Percentiles rank a stretch among this genome's conserved stretches.
Conservation (phyloP, 2,329 filamentous ascomycete species). For the Xenosphaeropsis pyriputrescens region DNA sequence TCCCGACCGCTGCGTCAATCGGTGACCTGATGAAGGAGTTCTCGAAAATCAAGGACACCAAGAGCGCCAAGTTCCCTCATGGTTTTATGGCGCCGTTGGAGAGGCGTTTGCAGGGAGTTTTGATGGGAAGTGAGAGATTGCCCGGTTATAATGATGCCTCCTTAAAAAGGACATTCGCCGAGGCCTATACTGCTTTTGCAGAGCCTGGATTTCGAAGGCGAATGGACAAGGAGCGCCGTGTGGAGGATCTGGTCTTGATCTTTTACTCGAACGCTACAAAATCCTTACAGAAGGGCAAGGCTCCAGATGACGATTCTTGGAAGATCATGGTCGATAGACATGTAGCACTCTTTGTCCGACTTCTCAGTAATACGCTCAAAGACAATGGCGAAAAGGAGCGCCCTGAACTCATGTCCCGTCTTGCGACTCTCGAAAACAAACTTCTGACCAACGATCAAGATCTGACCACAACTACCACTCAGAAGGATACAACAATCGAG, state of each 20-base stretch:
- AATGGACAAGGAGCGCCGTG: conserved; percentile 85
- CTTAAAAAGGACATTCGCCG: conserved; percentile 87
- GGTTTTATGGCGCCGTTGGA: conserved; percentile 56
- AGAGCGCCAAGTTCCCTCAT: conserved; percentile 57
- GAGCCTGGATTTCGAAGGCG: conserved; percentile 76
- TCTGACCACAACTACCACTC: conserved; percentile 47
- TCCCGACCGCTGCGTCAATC: conserved; percentile 53
- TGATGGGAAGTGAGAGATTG: conserved; percentile 69
- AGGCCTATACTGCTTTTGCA: conserved; percentile 87
- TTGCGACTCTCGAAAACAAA: conserved; percentile 81
- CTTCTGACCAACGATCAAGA: conserved; percentile 89
- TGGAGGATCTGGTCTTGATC: conserved; percentile 86
- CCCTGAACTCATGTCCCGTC: conserved; percentile 65
- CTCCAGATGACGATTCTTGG: conserved; percentile 72
- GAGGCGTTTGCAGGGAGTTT: conserved; percentile 19
- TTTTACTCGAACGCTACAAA: conserved; percentile 94
- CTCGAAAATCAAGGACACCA: conserved; percentile 44
- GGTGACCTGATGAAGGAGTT: conserved; percentile 86
- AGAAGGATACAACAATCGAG: conserved; percentile 56
- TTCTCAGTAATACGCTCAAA: conserved; percentile 67
- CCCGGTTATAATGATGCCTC: conserved; percentile 83
- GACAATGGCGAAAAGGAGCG: conserved; percentile 73
- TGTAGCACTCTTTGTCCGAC: conserved; percentile 82
- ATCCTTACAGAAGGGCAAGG: conserved; percentile 66
- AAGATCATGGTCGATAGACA: conserved; percentile 88